These are phyloP conservation scores for Monilinia fructicola DNA, from an alignment of 2,329 filamentous ascomycete genomes.

Conservation along the genomic window DNA sequence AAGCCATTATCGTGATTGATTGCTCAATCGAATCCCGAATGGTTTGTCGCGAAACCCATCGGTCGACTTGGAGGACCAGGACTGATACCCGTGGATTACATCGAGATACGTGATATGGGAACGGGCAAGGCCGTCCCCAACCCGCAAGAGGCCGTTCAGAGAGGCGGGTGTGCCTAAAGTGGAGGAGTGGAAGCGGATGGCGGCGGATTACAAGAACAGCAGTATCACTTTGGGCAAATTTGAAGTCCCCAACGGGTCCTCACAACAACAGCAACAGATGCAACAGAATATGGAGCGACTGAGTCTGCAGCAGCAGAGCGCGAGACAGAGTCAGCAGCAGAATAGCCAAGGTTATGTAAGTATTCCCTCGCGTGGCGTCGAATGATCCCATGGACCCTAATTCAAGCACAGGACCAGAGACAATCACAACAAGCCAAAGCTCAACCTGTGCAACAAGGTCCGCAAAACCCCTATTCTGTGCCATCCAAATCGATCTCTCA, in stretches of 20 bases:
- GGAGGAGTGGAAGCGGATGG: slow-evolving; percentile 99
- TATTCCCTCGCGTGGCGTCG: neutral
- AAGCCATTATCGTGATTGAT: slow-evolving; percentile 99
- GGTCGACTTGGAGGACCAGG: slow-evolving; percentile 92
- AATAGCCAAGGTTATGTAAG: slow-evolving; percentile 52
- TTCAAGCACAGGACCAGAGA: slow-evolving; percentile 29
- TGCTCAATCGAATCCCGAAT: slow-evolving; percentile 96
- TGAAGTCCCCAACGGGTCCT: slow-evolving; percentile 54
- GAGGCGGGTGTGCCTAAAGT: slow-evolving; percentile 90
- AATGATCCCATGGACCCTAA: slow-evolving; percentile 6
- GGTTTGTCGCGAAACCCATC: slow-evolving; percentile 99
- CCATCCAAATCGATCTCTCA: slow-evolving; percentile 51
- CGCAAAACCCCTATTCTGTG: slow-evolving; percentile 38
- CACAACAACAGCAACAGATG: slow-evolving; percentile 60
- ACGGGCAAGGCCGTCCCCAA: slow-evolving; percentile 80
- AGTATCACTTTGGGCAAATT: slow-evolving; percentile 96
- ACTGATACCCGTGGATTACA: slow-evolving; percentile 92
- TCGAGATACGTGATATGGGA: slow-evolving; percentile 93
- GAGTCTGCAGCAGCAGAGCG: slow-evolving; percentile 66
- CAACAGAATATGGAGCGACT: slow-evolving; percentile 74
- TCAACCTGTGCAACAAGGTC: slow-evolving; percentile 35
- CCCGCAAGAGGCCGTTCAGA: slow-evolving; percentile 78
- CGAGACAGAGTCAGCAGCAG: slow-evolving; percentile 49
- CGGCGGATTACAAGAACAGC: slow-evolving; percentile 97
- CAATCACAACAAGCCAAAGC: slow-evolving; percentile 36